Conservation (phyloP, 2,329 filamentous ascomycete genomes). For the Arachnomyces sp. region DNA sequence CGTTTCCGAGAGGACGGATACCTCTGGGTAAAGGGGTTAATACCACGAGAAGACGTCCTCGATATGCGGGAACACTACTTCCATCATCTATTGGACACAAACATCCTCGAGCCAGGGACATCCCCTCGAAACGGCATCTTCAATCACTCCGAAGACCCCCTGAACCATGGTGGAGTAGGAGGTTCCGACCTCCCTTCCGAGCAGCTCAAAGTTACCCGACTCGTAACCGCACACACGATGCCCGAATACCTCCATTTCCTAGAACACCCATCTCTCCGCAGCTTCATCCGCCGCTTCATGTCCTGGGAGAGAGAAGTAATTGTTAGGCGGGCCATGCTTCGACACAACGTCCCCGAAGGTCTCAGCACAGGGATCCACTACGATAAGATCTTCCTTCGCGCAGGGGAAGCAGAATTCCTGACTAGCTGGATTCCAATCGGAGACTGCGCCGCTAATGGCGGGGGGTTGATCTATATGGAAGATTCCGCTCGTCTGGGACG, state of each 20-base stretch:
- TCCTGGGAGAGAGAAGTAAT: conserved; percentile 29
- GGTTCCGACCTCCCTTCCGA: conserved; percentile 22
- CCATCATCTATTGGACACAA: conserved; percentile 28
- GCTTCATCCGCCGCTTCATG: conserved; percentile 30
- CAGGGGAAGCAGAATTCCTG: conserved; percentile 26
- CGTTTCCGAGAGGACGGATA: conserved; percentile 34
- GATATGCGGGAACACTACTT: conserved; percentile 36
- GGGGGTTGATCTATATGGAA: conserved; percentile 37
- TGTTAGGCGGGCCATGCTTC: conserved; percentile 27
- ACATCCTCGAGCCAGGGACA: conserved; percentile 31
- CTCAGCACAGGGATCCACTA: conserved; percentile 35
- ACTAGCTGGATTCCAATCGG: conserved; percentile 33
- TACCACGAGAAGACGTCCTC: conserved; percentile 37
- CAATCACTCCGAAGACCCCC: conserved; percentile 26
- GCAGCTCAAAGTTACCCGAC: conserved; percentile 17
- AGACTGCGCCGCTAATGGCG: conserved; percentile 26
- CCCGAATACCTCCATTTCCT: conserved; percentile 27
- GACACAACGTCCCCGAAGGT: conserved; percentile 32
- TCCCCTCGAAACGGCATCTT: conserved; percentile 35
- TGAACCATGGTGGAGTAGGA: conserved; percentile 29
- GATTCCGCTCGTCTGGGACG: conserved; percentile 27
- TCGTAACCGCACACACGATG: conserved; percentile 26
- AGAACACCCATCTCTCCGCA: conserved; percentile 26
- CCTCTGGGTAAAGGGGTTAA: conserved; percentile 34
- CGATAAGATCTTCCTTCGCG: conserved; percentile 35